Evolutionary conservation across 2,329 filamentous ascomycete species (phyloP), one percentile per base, ranked within the genome.

Genomic region (Dactylonectria estremocensis): DNA sequence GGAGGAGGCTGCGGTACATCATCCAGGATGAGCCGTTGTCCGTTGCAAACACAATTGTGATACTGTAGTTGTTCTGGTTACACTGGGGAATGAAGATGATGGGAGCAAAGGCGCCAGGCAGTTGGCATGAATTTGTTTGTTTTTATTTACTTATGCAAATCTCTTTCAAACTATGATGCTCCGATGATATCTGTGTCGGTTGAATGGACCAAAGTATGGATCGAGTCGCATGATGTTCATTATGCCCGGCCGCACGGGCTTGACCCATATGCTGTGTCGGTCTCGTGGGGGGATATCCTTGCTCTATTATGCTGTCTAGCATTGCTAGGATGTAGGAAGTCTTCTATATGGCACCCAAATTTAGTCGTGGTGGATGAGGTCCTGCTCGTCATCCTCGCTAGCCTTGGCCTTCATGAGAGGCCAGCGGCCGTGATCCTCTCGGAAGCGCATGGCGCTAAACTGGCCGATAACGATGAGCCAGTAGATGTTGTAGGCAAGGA

Each of bases 401-500:
- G 46, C 48, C 72, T 79, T 80, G 54, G 73, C 65, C 72, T 82
- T 83, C 69, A 80, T 69, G 22, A 87, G 74, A 4, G 86, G 86
- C 82, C 83, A 87, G 69, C 82, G 84, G 10, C 86, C 86, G 67
- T 83, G 86, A 50, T 76, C 75, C 82, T 96, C 93, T 70, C 87
- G 88, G 82, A 89, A 93, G 48, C 90, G 85, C 85, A 95, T 86
- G 40, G 83, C 76, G 7, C 89, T 71, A 78, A 95, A 93, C 13
- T 86, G 87, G 24, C 94, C 87, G 58, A 95, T 94, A 71, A 96
- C 89, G 10, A 85, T 84, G 48, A 95, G 81, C 95, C 94, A 97
- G 84, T 97, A 97, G 11, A 95, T 61, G 77, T 96, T 97, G 82
- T 97, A 97, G 2, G 92, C 90, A 65, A 97, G 89, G 69, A 97